These are phyloP conservation scores for Papilionanthe hybrid DNA, from an alignment of 116 monocot species.

Conservation along the genomic window DNA sequence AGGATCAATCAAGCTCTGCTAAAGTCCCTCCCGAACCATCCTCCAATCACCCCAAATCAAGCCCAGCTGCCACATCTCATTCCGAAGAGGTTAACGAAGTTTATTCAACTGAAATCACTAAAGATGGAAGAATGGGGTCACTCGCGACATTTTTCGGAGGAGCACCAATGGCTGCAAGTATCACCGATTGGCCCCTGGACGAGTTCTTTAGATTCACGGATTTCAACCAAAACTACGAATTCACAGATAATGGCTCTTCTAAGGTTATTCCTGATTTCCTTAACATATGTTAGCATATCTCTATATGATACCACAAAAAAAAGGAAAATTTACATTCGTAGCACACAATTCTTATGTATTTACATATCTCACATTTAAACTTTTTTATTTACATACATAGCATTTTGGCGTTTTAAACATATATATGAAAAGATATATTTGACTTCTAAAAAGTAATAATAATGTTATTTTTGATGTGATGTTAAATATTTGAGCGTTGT, in stretches of 20 bases:
- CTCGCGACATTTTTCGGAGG: slow-evolving; percentile 26
- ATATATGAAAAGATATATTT: no score
- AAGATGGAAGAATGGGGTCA: slow-evolving; percentile 6
- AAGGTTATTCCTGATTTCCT: slow-evolving; percentile 43
- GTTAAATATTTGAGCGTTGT: no score
- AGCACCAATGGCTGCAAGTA: slow-evolving; percentile 19
- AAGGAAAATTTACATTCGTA: no score
- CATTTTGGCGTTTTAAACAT: no score
- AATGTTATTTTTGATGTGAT: no score
- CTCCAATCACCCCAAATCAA: slow-evolving; percentile 17
- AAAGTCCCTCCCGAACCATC: slow-evolving; percentile 12
- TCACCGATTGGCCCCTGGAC: slow-evolving; percentile 61
- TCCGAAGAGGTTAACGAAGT: slow-evolving; percentile 32
- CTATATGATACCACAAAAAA: not conserved
- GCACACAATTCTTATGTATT: no score
- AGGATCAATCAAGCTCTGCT: slow-evolving; percentile 16
- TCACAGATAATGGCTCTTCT: slow-evolving; percentile 55
- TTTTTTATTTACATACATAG: no score
- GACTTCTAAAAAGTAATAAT: no score
- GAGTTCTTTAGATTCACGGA: slow-evolving; percentile 59
- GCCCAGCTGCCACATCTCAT: not conserved
- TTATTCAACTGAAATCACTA: slow-evolving; percentile 21
- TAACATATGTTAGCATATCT: not conserved
- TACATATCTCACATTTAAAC: no score
- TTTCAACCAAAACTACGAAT: slow-evolving; percentile 52